Percentiles rank a stretch among this genome's conserved stretches.
These are phyloP conservation scores for Naganishia sp. DNA, from an alignment of 1,284 basidiomycete genomes.

Conservation along the genomic window DNA sequence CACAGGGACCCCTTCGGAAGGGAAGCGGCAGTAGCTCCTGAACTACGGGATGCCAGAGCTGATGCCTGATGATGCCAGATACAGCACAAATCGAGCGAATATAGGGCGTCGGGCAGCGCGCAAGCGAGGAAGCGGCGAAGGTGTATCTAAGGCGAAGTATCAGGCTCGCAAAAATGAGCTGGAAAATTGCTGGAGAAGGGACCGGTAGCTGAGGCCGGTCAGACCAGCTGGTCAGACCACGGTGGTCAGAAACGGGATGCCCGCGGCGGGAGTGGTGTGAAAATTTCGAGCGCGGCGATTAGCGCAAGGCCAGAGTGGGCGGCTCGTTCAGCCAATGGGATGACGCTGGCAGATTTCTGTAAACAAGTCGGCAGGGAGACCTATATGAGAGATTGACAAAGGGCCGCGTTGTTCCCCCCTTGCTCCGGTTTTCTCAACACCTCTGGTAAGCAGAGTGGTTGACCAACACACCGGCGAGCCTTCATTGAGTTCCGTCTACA, in stretches of 20 bases:
- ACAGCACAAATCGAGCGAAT: background rate
- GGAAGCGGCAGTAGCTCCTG: too few species aligned
- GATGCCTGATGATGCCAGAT: too few species aligned
- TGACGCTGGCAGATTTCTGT: background rate
- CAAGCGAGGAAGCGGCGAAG: background rate
- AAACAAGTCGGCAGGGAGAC: slow-evolving; percentile 17
- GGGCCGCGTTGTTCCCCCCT: slow-evolving; percentile 6
- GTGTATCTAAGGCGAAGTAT: background rate
- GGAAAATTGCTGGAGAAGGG: too few species aligned
- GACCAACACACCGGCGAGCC: slow-evolving; percentile 21
- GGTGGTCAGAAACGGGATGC: too few species aligned
- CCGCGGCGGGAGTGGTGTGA: too few species aligned
- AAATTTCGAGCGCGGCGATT: background rate
- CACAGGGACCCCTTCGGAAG: too few species aligned
- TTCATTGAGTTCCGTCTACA: slow-evolving; percentile 25
- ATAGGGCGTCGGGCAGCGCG: too few species aligned
- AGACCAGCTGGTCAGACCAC: too few species aligned
- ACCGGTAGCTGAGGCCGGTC: too few species aligned
- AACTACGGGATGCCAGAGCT: too few species aligned
- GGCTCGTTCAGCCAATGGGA: too few species aligned
- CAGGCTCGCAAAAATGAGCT: background rate
- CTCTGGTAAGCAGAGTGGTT: slow-evolving; percentile 29
- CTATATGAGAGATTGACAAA: slow-evolving; percentile 25
- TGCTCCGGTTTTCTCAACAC: slow-evolving; percentile 8
- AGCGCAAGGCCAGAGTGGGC: slow-evolving; percentile 7